phyloP scores from a whole-genome alignment of 2,329 filamentous ascomycete species.

The Colletotrichum zoysiae region DNA sequence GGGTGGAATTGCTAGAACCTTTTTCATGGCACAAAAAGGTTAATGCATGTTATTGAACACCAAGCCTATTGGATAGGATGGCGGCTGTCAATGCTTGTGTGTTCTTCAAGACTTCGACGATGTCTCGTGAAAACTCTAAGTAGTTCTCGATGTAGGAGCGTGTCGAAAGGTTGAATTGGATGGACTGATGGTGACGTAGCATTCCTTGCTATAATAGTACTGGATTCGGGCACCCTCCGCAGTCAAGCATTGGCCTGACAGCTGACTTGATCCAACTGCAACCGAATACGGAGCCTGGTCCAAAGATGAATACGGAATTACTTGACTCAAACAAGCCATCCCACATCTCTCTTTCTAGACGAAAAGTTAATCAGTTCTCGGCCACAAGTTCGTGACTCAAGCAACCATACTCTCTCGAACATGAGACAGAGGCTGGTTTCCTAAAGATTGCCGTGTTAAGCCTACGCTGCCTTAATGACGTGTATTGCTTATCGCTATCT shows the following conservation, averaged over 20 bases:
- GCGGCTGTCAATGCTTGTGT: no score
- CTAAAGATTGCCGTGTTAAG: neutral
- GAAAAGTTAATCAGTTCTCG: neutral
- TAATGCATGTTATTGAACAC: no score
- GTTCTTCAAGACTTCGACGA: no score
- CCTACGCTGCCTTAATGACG: neutral
- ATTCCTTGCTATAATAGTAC: no score
- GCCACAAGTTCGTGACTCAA: neutral
- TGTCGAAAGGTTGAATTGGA: no score
- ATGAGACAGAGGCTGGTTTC: neutral
- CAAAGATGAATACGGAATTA: no score
- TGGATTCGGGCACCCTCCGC: neutral
- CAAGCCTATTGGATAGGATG: no score
- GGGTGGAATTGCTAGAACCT: no score
- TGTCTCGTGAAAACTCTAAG: no score
- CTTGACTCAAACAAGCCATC: neutral
- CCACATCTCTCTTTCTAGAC: neutral
- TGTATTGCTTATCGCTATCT: neutral
- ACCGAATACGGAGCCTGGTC: neutral
- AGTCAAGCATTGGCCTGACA: neutral
- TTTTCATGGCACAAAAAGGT: no score
- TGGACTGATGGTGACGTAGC: no score
- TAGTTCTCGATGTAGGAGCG: no score
- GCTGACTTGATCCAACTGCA: neutral
- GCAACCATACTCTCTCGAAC: neutral